Base-by-base conservation (phyloP, 257 asterid species). In the Petunia secreta region DNA sequence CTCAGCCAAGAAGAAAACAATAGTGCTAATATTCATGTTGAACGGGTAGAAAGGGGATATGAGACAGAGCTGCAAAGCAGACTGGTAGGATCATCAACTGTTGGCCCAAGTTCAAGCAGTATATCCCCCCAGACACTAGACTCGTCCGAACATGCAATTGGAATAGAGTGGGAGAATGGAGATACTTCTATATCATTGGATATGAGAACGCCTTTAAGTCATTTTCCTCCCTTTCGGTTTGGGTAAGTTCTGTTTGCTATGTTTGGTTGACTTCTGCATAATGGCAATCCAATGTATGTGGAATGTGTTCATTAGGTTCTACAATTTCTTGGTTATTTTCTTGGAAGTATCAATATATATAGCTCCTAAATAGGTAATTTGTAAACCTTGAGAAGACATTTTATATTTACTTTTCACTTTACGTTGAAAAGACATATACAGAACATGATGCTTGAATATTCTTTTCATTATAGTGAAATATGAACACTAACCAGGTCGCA, bases 211-310 rank as follows among this genome's bases (percentile, higher is more conserved):
- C 99, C 99, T 84, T 85, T 95, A 90, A 91, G 88, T 82, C 98
- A 93, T 81, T 95, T 93, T 81, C 97, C 99, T 40, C 98, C 99
- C 46, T 91, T 95, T 80, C 99, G 98, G 79, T 95, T 95, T 81
- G 94, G 91, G 99, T 95, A 88, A 92, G 99, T 85, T 77, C 62
- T 76, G 60, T 84, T 79, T 80, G 60, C 80, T 86, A 66, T 63
- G 6, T 63, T 77, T 63, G 79, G 55, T 79, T 75, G 80, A n/a
- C 52, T 75, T 79, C 60, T 84, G 54, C 60, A 66, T 36, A 44
- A 69, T 46, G 58, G 57, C 59, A 46, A 46, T 69, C n/a, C 58
- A 16, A 9, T 46, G 43, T 39, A 25, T 69, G 43, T 4, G 41
- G 25, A 69, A 46, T 46, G 58, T 44, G 41, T 46, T 34, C 77